Evolutionary conservation across 1,284 basidiomycete species (phyloP), one percentile per base, ranked within the genome.

Genomic region (Leccinum pachyderme): DNA sequence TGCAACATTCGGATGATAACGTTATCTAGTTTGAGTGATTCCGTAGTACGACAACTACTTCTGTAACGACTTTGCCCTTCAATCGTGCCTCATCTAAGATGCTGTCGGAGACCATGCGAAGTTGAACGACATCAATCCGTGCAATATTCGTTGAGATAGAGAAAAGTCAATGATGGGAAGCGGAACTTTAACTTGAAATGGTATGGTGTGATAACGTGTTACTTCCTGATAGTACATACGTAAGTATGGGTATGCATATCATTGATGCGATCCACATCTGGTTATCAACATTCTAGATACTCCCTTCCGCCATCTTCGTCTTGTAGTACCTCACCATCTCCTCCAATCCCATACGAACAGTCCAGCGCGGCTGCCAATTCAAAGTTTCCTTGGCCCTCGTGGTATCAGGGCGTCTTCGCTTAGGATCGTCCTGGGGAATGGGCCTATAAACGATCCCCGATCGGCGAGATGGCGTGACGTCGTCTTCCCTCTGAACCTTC

Each of bases 251-350:
- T 18, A 18, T 18, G 18, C 18, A 18, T 18, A 18, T 18, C 18
- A 18, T 25, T n/a, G 29, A 52, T 33, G 49, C 18, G 25, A 27
- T 35, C 24, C 22, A 51, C 32, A 9, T 22, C 6, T 43, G 1
- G 3, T n/a, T 6, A 33, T 27, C 7, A 24, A 7, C 46, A 43
- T 29, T 55, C 48, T 70, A 91, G 50, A 93, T 77, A 66, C 84
- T 87, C 41, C 90, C 91, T 71, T 93, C 91, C 7, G 79, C 81
- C 82, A 93, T 87, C 76, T 88, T 91, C 25, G 87, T 84, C 73
- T 91, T 91, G 77, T 93, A 95, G 74, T 93, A 96, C 57, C 87
- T 77, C 37, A 93, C 90, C 88, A 95, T 96, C 77, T 96, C 94
- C 73, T 92, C 89, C 52, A 96, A 72, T n/a, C 94, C 93, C 82